Conservation (phyloP, 371 early-diverging fungal genomes). For the Mucor mucedo region DNA sequence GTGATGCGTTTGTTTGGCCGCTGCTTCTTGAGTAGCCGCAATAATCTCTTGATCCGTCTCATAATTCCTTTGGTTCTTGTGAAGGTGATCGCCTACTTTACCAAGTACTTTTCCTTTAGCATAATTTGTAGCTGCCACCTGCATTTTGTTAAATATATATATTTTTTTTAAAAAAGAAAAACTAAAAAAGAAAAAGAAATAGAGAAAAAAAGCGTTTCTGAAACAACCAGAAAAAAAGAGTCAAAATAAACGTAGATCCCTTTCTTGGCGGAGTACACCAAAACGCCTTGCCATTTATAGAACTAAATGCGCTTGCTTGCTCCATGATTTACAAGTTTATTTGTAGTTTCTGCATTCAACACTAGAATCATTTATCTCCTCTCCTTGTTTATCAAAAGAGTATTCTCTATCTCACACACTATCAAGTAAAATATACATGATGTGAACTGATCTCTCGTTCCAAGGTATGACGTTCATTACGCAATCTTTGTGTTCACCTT, state of each 20-base stretch:
- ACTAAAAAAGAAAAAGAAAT: constrained; percentile 1
- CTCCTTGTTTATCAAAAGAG: too few relatives aligned
- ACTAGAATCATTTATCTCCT: too few relatives aligned
- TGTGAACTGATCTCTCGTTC: too few relatives aligned
- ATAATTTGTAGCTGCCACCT: neutral
- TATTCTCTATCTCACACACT: too few relatives aligned
- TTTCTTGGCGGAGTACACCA: constrained; percentile 1
- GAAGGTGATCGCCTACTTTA: constrained; percentile 8
- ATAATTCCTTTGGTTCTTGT: constrained; percentile 7
- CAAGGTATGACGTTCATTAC: too few relatives aligned
- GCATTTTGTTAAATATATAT: constrained; percentile 2
- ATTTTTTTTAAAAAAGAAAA: neutral
- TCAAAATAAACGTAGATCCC: constrained; percentile 4
- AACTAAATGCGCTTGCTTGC: too few relatives aligned
- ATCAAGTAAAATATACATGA: too few relatives aligned
- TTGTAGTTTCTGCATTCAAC: too few relatives aligned
- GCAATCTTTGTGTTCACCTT: too few relatives aligned
- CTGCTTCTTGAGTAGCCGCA: constrained; percentile 26
- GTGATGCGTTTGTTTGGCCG: constrained; percentile 16
- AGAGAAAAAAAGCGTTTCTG: neutral
- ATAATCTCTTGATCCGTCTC: constrained; percentile 30
- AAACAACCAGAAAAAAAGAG: neutral
- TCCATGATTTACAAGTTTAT: too few relatives aligned
- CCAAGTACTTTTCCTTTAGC: constrained; percentile 21
- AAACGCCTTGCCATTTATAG: neutral